Percentiles rank a stretch among this genome's conserved stretches.
Conservation (phyloP, 441 rosid species). For the Adansonia gregorii region DNA sequence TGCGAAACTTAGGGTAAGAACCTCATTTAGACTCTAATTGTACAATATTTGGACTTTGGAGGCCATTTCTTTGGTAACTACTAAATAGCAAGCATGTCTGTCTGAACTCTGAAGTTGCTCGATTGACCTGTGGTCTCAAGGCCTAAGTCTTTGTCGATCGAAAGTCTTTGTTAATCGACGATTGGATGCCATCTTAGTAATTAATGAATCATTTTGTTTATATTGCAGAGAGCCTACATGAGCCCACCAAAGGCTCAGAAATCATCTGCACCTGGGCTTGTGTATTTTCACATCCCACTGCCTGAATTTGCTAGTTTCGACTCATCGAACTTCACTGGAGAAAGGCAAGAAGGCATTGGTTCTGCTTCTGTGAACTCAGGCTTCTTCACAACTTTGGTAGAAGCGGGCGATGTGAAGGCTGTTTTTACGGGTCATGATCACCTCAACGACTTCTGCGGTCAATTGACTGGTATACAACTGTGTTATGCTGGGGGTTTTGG, state of each 20-base stretch:
- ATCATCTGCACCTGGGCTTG: conserved; percentile 70
- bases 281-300: conserved; percentile 79
- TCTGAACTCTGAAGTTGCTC: not conserved
- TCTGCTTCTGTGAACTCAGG: conserved; percentile 74
- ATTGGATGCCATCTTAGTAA: not conserved
- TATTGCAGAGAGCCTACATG: conserved; percentile 53
- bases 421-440: conserved; percentile 85
- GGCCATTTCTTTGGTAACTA: not conserved
- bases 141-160: too few relatives aligned
- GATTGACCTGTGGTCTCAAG: too few relatives aligned
- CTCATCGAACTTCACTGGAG: conserved; percentile 61
- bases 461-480: conserved; percentile 64
- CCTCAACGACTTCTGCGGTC: conserved; percentile 72
- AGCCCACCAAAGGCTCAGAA: conserved; percentile 58
- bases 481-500: conserved; percentile 88
- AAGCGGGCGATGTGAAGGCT: conserved; percentile 77
- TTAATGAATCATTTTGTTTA: not conserved
- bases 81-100: not conserved
- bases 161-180: not conserved
- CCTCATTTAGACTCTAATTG: not conserved
- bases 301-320: conserved; percentile 65
- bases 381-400: conserved; percentile 74
- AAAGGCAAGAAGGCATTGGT: conserved; percentile 65
- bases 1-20: conserved; percentile 55
- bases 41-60: not conserved